A percentile compares a stretch with the other conserved stretches of the same genome.
These are phyloP conservation scores for Phascolomyces articulosus DNA, from an alignment of 371 early-diverging fungal genomes.

Conservation along the genomic window DNA sequence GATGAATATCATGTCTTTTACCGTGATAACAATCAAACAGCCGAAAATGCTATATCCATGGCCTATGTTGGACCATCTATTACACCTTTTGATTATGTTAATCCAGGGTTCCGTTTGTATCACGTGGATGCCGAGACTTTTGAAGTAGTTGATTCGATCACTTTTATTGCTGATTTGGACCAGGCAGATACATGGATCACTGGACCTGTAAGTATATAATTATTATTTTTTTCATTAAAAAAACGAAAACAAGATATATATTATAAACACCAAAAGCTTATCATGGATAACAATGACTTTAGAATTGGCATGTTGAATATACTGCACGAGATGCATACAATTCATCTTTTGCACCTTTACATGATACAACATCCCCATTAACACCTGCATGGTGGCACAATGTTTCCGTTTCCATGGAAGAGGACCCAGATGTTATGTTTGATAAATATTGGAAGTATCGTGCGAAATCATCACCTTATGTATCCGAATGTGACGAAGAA, in stretches of 20 bases:
- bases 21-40: constrained; percentile 29
- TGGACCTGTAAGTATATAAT: constrained; percentile 33
- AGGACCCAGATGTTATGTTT: constrained; percentile 34
- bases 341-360: constrained; percentile 29
- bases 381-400: constrained; percentile 67
- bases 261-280: neutral
- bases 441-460: constrained; percentile 48
- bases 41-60: constrained; percentile 49
- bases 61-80: constrained; percentile 61
- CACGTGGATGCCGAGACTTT: constrained; percentile 56
- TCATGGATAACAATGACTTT: too few species aligned
- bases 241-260: neutral
- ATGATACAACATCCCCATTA: constrained; percentile 35
- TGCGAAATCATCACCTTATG: constrained; percentile 42
- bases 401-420: constrained; percentile 54
- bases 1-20: constrained; percentile 62
- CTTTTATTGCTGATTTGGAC: constrained; percentile 56
- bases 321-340: constrained; percentile 53
- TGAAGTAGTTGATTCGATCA: constrained; percentile 60
- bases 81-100: constrained; percentile 52
- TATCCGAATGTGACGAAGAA: constrained; percentile 34
- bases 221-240: neutral
- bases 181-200: constrained; percentile 43
- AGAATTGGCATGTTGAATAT: constrained; percentile 67
- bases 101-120: constrained; percentile 62